Evolutionary conservation across 2,329 filamentous ascomycete species (phyloP).

Genomic region (Neopestalotiopsis clavispora): DNA sequence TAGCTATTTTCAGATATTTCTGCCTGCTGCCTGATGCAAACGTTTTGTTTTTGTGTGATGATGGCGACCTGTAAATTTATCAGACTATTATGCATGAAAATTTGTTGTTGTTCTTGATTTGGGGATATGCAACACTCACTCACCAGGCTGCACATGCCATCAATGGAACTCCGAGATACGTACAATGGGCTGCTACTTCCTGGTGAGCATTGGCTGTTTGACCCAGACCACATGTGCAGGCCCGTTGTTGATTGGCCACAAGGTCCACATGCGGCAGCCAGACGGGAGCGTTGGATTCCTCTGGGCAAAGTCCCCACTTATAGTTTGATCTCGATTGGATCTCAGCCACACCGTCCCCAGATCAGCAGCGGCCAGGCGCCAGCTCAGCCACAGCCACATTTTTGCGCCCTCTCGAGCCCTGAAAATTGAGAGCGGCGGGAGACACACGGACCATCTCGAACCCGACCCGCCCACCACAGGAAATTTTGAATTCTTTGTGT

Average conservation of each 20-base stretch:
- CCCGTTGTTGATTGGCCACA: constrained; percentile 17
- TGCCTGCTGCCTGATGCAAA: neutral
- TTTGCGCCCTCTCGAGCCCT: constrained; percentile 10
- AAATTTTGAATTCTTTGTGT: constrained; percentile 17
- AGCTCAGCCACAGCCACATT: constrained; percentile 4
- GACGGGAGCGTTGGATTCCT: neutral
- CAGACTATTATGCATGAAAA: neutral
- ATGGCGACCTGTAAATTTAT: neutral
- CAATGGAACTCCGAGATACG: constrained; percentile 24
- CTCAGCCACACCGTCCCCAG: neutral
- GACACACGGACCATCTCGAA: constrained; percentile 10
- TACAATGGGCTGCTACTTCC: constrained; percentile 8
- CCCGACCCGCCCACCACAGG: constrained; percentile 9
- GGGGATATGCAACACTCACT: neutral
- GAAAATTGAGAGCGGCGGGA: constrained; percentile 6
- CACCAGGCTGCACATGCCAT: neutral
- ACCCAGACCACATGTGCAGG: neutral
- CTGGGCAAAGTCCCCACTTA: neutral
- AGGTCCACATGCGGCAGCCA: neutral
- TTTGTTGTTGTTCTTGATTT: neutral
- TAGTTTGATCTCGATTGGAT: neutral
- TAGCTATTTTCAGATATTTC: neutral
- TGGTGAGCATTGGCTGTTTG: constrained; percentile 2
- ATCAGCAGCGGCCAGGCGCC: neutral
- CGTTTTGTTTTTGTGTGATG: neutral